Conservation (phyloP, 2,329 filamentous ascomycete genomes). For the Calonectria fujianensis region DNA sequence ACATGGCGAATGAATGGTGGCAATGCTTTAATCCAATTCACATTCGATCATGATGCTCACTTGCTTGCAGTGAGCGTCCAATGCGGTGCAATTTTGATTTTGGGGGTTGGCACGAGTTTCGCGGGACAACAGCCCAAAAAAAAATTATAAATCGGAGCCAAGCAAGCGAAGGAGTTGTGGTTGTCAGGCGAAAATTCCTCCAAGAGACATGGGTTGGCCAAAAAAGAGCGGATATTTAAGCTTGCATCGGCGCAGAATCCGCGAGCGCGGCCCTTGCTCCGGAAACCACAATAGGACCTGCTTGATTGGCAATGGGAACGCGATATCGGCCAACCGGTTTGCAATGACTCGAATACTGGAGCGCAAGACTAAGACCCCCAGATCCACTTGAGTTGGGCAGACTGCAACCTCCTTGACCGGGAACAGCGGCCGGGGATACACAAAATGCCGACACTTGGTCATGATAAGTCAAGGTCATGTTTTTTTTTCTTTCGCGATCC, state of each 20-base stretch:
- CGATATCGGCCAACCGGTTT: conserved; percentile 15
- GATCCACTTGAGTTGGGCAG: neutral
- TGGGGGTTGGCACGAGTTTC: neutral
- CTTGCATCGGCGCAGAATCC: conserved; percentile 24
- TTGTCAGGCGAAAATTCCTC: neutral
- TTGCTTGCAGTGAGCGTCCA: too few relatives aligned
- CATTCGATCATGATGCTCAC: neutral
- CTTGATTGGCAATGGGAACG: conserved; percentile 8
- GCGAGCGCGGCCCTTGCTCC: conserved; percentile 12
- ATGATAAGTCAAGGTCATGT: neutral
- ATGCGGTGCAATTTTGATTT: too few relatives aligned
- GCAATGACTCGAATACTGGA: neutral
- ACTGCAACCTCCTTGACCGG: neutral
- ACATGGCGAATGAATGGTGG: neutral
- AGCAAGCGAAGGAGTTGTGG: neutral
- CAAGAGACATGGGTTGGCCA: neutral
- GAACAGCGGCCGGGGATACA: neutral
- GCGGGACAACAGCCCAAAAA: neutral
- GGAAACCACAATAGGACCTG: neutral
- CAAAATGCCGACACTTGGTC: neutral
- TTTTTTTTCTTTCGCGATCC: neutral
- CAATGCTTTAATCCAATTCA: neutral
- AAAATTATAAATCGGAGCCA: neutral
- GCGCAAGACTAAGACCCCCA: neutral
- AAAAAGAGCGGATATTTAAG: neutral